Evolutionary conservation across 2,329 filamentous ascomycete genomes (phyloP), one percentile per base, ranked within the genome.

Genomic region (Thermoascus crustaceus): DNA sequence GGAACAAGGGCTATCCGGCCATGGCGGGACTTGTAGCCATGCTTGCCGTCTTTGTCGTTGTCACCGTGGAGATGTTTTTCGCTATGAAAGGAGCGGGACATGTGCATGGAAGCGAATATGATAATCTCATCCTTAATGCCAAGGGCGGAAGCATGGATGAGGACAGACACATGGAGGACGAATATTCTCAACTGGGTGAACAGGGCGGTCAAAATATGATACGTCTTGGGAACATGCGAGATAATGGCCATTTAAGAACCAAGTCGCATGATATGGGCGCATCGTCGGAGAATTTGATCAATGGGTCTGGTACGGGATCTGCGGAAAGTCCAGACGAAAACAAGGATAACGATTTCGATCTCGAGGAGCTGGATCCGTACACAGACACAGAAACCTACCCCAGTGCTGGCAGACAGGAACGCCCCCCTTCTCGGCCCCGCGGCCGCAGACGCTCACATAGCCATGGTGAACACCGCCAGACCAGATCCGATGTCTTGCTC

Each of bases 31-130:
- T 91, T 31, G 75, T 94, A 30, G 82, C 85, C 37, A 89, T 94
- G 83, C 60, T 79, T 7, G 79, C 83, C 7, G 83, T 85, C n/a
- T 71, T 94, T 40, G 66, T 83, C 3, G 87, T 95, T 3, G 85
- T 94, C 5, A 75, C 78, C 2, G 73, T 95, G 34, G 89, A 96
- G 60, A 94, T 91, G 64, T 86, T 87, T 57, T 80, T 96, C 47
- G 87, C 86, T 0, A 82, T 80, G 35, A 72, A 73, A 53, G 77
- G 77, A 4, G 76, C 75, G 6, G 68, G 68, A 10, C 76, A 80
- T 52, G 67, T 70, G 31, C 76, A 80, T 51, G 61, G 65, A 8
- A 67, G 58, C 20, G 71, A 72, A 40, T 74, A 72, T 42, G 68
- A 73, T 42, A 63, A 63, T 22, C 38, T 65, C 16, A 63, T 64